phyloP scores from a whole-genome alignment of 2,329 filamentous ascomycete species.

The Daldinia sp. region DNA sequence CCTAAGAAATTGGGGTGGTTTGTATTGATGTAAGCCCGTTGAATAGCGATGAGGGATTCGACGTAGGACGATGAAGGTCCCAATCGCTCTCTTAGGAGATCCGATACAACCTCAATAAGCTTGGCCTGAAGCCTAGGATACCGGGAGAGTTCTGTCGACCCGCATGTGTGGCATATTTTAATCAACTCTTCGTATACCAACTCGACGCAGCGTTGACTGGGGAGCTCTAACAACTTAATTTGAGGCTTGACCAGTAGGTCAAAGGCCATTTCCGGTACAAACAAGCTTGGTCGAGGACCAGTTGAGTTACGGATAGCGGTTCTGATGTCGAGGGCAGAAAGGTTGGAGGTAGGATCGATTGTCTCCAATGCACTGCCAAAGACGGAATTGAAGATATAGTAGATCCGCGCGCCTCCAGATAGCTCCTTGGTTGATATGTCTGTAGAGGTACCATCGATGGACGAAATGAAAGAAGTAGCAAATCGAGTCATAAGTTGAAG shows the following conservation, averaged over 20 bases:
- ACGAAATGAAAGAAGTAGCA: constrained; percentile 96
- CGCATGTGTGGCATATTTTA: constrained; percentile 99
- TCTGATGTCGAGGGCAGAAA: constrained; percentile 93
- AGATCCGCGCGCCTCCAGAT: constrained; percentile 93
- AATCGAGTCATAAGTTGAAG: constrained; percentile 98
- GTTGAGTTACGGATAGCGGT: constrained; percentile 99
- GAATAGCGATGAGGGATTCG: constrained; percentile 96
- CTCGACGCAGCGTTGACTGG: constrained; percentile 96
- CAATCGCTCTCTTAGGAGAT: constrained; percentile 90
- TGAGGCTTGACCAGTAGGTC: constrained; percentile 98
- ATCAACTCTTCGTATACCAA: constrained; percentile 98
- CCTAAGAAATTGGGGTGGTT: constrained; percentile 99
- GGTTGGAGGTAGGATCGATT: constrained; percentile 95
- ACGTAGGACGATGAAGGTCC: constrained; percentile 92
- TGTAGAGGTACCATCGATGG: constrained; percentile 97
- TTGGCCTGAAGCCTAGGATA: constrained; percentile 95
- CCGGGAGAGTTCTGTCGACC: constrained; percentile 90
- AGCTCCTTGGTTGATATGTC: constrained; percentile 99
- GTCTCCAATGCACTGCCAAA: constrained; percentile 97
- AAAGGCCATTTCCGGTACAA: constrained; percentile 97
- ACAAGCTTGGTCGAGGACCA: constrained; percentile 92
- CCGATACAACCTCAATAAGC: constrained; percentile 97
- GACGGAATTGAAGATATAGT: constrained; percentile 99
- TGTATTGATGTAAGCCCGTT: constrained; percentile 98
- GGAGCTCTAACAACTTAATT: constrained; percentile 95